These are phyloP conservation scores for Clonostachys rosea DNA, from an alignment of 2,329 filamentous ascomycete genomes.

Conservation along the genomic window DNA sequence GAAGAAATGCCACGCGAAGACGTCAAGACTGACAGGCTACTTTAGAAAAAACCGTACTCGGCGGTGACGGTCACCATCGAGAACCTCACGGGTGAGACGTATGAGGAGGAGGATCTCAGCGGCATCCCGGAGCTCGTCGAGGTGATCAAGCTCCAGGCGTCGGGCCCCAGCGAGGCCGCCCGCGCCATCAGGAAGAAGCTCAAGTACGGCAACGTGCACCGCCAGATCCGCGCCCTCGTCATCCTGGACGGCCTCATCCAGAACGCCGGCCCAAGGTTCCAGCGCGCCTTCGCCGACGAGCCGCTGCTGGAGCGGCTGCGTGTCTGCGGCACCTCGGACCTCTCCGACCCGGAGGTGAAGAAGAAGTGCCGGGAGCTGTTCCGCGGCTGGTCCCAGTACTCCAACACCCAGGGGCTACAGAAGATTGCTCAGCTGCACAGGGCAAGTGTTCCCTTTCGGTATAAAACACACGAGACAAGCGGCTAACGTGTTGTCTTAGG, in stretches of 20 bases:
- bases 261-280: conserved; percentile 85
- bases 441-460: conserved; percentile 23
- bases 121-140: conserved; percentile 94
- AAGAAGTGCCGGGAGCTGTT: conserved; percentile 87
- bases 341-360: conserved; percentile 81
- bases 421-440: conserved; percentile 75
- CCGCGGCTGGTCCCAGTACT: conserved; percentile 78
- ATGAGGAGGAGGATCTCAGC: conserved; percentile 85
- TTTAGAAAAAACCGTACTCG: conserved; percentile 72
- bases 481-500: conserved; percentile 25
- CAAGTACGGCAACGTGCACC: conserved; percentile 95
- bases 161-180: conserved; percentile 83
- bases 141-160: conserved; percentile 82
- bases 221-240: conserved; percentile 82
- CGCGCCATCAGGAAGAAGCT: conserved; percentile 95
- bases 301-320: conserved; percentile 86
- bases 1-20: no score
- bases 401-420: conserved; percentile 73
- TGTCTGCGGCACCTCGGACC: conserved; percentile 77
- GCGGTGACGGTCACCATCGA: conserved; percentile 92
- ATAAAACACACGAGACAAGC: not conserved
- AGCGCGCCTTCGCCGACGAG: conserved; percentile 84
- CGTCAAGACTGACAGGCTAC: no score
- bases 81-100: conserved; percentile 81
- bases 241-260: conserved; percentile 92